These are phyloP conservation scores for Calonectria honghensis DNA, from an alignment of 2,329 filamentous ascomycete genomes.

Conservation along the genomic window DNA sequence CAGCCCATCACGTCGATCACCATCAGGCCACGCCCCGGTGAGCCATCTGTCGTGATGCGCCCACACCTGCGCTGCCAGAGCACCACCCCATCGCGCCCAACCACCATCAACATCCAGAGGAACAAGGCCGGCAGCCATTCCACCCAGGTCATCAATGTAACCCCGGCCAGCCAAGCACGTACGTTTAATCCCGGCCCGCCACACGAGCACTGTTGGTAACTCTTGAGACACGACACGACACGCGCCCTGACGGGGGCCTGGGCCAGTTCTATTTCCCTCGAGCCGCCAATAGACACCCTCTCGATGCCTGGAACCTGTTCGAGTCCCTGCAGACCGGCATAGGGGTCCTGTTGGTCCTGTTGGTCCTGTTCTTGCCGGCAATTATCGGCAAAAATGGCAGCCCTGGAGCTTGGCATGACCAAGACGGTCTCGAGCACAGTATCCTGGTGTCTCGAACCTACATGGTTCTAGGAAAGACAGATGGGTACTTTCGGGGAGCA, in stretches of 20 bases:
- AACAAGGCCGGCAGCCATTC: not conserved
- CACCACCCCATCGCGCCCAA: not conserved
- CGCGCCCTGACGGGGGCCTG: not conserved
- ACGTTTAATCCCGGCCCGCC: constrained; percentile 1
- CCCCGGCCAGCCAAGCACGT: not conserved
- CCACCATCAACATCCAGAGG: not conserved
- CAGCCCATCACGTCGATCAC: constrained; percentile 13
- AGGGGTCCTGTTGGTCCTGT: not conserved
- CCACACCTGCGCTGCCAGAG: not conserved
- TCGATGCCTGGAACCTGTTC: not conserved
- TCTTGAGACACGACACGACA: not conserved
- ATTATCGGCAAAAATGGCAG: not conserved
- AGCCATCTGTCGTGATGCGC: not conserved
- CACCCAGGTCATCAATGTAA: not conserved
- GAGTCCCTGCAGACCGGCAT: not conserved
- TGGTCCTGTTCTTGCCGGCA: not conserved
- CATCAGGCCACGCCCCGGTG: not conserved
- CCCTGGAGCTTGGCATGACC: not conserved
- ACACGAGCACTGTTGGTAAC: not conserved
- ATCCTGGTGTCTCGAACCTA: not conserved
- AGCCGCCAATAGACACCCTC: not conserved
- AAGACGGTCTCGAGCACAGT: not conserved
- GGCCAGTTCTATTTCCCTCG: not conserved
- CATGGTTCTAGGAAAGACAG: not conserved
- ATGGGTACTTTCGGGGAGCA: not conserved